Conservation (phyloP, 2,329 filamentous ascomycete species). For the Neocatenulostroma microsporum region DNA sequence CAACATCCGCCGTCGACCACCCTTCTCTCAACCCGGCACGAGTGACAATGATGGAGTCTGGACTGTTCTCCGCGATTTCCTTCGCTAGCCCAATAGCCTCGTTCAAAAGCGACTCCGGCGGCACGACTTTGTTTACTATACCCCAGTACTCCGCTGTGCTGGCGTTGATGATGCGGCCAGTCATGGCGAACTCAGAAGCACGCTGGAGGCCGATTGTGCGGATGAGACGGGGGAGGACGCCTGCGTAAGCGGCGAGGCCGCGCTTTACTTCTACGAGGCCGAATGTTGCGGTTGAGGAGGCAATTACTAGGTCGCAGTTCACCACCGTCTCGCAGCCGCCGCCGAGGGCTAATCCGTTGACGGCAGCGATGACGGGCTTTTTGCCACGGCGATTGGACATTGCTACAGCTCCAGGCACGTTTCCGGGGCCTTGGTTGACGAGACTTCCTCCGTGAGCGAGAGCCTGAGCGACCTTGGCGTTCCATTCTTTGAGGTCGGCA, state of each 20-base stretch:
- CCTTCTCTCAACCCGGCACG: constrained; percentile 28
- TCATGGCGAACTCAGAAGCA: constrained; percentile 44
- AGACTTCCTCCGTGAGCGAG: constrained; percentile 6
- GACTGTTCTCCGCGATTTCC: constrained; percentile 25
- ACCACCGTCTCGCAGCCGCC: constrained; percentile 49
- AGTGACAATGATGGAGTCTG: constrained; percentile 31
- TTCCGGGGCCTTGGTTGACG: constrained; percentile 17
- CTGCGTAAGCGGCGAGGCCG: constrained; percentile 45
- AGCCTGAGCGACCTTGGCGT: constrained; percentile 8
- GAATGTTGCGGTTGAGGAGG: constrained; percentile 42
- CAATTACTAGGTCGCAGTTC: constrained; percentile 47
- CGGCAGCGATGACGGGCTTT: constrained; percentile 52
- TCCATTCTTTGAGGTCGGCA: constrained; percentile 41
- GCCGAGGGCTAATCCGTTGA: constrained; percentile 49
- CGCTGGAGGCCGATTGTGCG: constrained; percentile 42
- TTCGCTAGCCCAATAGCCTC: constrained; percentile 25
- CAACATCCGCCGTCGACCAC: constrained; percentile 32
- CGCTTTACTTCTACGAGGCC: constrained; percentile 45
- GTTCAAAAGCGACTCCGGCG: background rate
- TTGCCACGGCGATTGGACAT: constrained; percentile 48
- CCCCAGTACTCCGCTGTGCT: constrained; percentile 35
- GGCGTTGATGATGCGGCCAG: constrained; percentile 39
- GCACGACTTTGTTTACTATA: constrained; percentile 26
- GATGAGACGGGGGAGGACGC: constrained; percentile 44
- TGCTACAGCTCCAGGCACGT: constrained; percentile 43